Base-by-base conservation (phyloP, 352 stramenopile genomes). In the Globisporangium paroecandrum region DNA sequence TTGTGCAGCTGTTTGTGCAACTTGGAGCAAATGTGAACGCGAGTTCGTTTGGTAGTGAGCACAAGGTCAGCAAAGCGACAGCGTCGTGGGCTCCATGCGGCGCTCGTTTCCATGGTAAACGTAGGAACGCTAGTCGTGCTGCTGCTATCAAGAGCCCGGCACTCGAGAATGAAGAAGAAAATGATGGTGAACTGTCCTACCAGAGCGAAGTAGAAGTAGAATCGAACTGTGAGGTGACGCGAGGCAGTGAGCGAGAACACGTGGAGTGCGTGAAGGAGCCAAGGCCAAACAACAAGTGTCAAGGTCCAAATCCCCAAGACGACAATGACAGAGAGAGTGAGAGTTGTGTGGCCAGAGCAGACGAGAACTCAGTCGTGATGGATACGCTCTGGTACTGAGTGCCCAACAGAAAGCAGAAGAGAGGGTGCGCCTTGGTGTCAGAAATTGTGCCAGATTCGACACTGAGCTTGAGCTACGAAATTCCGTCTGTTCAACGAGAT, bases 81-180 rank as follows among this genome's bases (percentile, higher is more conserved):
- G 76, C 79, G 0, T 0, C 46, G 3, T 90, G 82, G 82, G 79
- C 79, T 8, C 79, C 79, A 0, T 90, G 82, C 58, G 74, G 70
- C 3, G 63, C 70, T 27, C 67, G 51, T 6, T 68, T 75, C 25
- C 62, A 69, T 9, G 4, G 22, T 4, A 3, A 55, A 54, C 13
- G n/a, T 13, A n/a, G 62, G 12, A 32, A 27, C 24, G 5, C 22
- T 38, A n/a, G 18, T 15, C 38, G 43, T 8, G 41, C 13, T n/a
- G 15, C 13, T 49, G 4, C 5, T 49, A 8, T 22, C 15, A 49
- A n/a, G 41, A 24, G 43, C 43, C 43, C 12, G 4, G 36, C 36
- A 4, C 36, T 41, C 34, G 4, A 34, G 22, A 1, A 10, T 13
- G 12, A 55, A 51, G 58, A 53, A 54, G 20, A 53, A 43, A n/a